Evolutionary conservation across 2,329 filamentous ascomycete genomes (phyloP).

Genomic region (Apiospora malaysiana): DNA sequence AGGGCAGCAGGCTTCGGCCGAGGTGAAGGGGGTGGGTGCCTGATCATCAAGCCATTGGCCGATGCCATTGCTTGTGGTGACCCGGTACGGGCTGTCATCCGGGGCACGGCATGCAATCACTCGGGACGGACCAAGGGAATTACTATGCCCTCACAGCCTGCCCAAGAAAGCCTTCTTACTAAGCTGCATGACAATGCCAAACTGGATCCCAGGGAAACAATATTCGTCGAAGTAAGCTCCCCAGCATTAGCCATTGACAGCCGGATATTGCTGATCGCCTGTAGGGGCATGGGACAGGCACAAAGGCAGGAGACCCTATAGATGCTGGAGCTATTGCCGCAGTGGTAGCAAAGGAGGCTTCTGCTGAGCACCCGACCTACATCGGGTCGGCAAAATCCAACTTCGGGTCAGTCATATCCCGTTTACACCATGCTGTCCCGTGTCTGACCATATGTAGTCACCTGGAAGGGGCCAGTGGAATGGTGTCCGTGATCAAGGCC

Average conservation of each 20-base stretch:
- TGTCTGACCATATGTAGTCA: not conserved
- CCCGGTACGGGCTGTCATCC: slow-evolving; percentile 42
- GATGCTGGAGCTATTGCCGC: not conserved
- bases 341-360: not conserved
- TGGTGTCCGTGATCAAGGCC: not conserved
- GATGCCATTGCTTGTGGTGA: slow-evolving; percentile 42
- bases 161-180: slow-evolving; percentile 25
- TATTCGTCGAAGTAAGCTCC: slow-evolving; percentile 19
- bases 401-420: not conserved
- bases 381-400: not conserved
- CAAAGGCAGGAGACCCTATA: not conserved
- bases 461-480: not conserved
- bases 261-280: not conserved
- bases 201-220: slow-evolving; percentile 6
- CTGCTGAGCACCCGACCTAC: not conserved
- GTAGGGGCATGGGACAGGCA: not conserved
- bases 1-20: slow-evolving; percentile 38
- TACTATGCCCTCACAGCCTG: slow-evolving; percentile 23
- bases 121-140: slow-evolving; percentile 29
- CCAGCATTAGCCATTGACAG: too few species aligned
- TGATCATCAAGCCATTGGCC: slow-evolving; percentile 41
- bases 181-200: slow-evolving; percentile 22
- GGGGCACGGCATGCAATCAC: slow-evolving; percentile 34
- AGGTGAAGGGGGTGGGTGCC: slow-evolving; percentile 41
- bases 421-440: not conserved